Evolutionary conservation across 805 yeast genomes (phyloP), one percentile per base, ranked within the genome.

Genomic region (Suhomyces sp.): DNA sequence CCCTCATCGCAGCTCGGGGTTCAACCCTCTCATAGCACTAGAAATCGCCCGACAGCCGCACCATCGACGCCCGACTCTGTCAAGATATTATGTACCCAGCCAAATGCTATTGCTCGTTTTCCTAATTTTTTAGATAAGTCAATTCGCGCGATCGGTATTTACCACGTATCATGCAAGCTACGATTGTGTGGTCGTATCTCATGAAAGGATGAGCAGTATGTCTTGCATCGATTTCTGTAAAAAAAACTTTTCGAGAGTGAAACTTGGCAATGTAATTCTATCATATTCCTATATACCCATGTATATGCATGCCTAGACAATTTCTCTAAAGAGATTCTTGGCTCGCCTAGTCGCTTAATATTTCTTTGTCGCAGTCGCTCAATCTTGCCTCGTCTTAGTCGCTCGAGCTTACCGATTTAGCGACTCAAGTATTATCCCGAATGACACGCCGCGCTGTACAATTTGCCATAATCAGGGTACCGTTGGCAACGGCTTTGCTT

Each of bases 401-500:
- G n/a, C n/a, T n/a, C n/a, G n/a, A n/a, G n/a, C n/a, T n/a, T n/a
- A n/a, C n/a, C n/a, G n/a, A n/a, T n/a, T n/a, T n/a, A n/a, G n/a
- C n/a, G n/a, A n/a, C n/a, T n/a, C n/a, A n/a, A n/a, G n/a, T n/a
- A n/a, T n/a, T n/a, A n/a, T n/a, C n/a, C n/a, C n/a, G n/a, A n/a
- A n/a, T n/a, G n/a, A n/a, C n/a, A n/a, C n/a, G n/a, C n/a, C n/a
- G n/a, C n/a, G n/a, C n/a, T n/a, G n/a, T n/a, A n/a, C n/a, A n/a
- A n/a, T n/a, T n/a, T n/a, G n/a, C n/a, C n/a, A n/a, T 24, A 9
- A 31, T n/a, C 15, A 37, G 5, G 47, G 47, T 31, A 22, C 43
- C 21, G 37, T 46, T n/a, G 52, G 52, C 37, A 49, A 46, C 46
- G 48, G 48, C 17, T 49, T 49, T 22, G 25, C 33, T 12, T 49